Evolutionary conservation across 2,329 filamentous ascomycete species (phyloP).

Genomic region (Aspergillus sclerotialis): DNA sequence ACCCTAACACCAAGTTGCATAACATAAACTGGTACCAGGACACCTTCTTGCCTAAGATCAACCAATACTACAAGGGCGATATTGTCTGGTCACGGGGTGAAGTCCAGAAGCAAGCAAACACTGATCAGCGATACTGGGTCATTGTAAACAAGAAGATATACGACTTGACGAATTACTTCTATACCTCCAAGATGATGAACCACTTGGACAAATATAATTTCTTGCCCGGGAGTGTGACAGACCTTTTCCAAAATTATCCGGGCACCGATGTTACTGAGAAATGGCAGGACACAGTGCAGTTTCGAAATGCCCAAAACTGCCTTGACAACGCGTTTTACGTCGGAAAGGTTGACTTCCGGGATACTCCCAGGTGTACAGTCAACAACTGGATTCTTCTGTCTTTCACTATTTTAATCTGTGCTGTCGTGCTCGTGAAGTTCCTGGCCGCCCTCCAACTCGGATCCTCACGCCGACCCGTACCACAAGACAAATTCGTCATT

Average conservation of each 20-base stretch:
- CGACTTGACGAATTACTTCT: conserved; percentile 87
- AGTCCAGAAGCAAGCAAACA: conserved; percentile 59
- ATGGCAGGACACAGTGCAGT: conserved; percentile 49
- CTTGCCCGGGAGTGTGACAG: conserved; percentile 60
- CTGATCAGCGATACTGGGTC: conserved; percentile 69
- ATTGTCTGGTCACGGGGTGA: conserved; percentile 61
- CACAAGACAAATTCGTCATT: conserved; percentile 98
- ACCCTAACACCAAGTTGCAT: conserved; percentile 52
- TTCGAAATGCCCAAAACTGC: conserved; percentile 67
- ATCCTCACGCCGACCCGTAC: conserved; percentile 77
- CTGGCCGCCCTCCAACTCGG: conserved; percentile 88
- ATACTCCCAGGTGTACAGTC: conserved; percentile 66
- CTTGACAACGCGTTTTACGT: conserved; percentile 77
- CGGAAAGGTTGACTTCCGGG: conserved; percentile 78
- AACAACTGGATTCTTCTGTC: conserved; percentile 87
- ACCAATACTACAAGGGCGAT: conserved; percentile 79
- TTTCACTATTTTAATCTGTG: conserved; percentile 76
- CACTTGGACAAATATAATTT: conserved; percentile 58
- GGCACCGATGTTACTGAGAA: conserved; percentile 68
- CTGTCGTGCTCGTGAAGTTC: conserved; percentile 82
- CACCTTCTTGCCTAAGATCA: conserved; percentile 69
- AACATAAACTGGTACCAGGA: conserved; percentile 69
- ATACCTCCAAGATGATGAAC: conserved; percentile 58
- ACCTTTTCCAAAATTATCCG: conserved; percentile 65
- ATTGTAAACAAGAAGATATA: conserved; percentile 71